Percentiles rank a stretch among this genome's conserved stretches.
phyloP scores from a whole-genome alignment of 2,329 filamentous ascomycete genomes.

The Colletotrichum graminicola region DNA sequence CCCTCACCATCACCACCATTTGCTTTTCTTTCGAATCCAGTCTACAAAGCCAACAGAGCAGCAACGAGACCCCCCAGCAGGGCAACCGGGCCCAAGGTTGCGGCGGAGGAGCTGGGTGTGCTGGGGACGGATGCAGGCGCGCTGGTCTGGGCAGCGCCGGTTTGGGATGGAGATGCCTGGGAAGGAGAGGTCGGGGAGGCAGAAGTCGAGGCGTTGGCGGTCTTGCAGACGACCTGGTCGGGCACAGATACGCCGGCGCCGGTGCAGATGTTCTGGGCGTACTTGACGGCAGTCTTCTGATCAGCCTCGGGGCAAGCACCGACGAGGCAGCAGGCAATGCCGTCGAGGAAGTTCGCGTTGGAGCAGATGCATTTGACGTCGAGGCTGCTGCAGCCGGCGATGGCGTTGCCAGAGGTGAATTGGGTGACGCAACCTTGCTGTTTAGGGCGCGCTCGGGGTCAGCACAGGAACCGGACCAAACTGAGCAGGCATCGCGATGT shows the following conservation, averaged over 20 bases:
- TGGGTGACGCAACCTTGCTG: constrained; percentile 49
- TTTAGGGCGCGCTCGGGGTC: constrained; percentile 37
- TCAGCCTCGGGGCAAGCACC: constrained; percentile 50
- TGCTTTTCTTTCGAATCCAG: not conserved
- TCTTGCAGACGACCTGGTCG: constrained; percentile 53
- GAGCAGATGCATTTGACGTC: constrained; percentile 58
- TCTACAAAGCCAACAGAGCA: constrained; percentile 30
- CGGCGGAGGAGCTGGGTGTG: constrained; percentile 33
- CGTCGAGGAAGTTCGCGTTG: constrained; percentile 55
- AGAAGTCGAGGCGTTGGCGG: constrained; percentile 26
- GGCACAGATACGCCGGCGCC: constrained; percentile 52
- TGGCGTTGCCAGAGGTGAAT: constrained; percentile 50
- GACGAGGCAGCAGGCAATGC: constrained; percentile 58
- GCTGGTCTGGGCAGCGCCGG: constrained; percentile 1
- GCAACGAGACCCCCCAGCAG: constrained; percentile 39
- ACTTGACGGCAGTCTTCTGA: constrained; percentile 52
- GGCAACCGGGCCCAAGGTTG: constrained; percentile 33
- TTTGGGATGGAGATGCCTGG: constrained; percentile 10
- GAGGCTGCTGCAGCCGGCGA: constrained; percentile 54
- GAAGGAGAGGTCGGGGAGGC: not conserved
- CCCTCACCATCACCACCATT: no score
- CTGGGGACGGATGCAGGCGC: constrained; percentile 22
- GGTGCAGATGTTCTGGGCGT: constrained; percentile 55
- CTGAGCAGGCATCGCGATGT: not conserved
- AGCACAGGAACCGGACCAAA: constrained; percentile 34